Conservation (phyloP, 345 rosid genomes). For the Sonneratia alba region DNA sequence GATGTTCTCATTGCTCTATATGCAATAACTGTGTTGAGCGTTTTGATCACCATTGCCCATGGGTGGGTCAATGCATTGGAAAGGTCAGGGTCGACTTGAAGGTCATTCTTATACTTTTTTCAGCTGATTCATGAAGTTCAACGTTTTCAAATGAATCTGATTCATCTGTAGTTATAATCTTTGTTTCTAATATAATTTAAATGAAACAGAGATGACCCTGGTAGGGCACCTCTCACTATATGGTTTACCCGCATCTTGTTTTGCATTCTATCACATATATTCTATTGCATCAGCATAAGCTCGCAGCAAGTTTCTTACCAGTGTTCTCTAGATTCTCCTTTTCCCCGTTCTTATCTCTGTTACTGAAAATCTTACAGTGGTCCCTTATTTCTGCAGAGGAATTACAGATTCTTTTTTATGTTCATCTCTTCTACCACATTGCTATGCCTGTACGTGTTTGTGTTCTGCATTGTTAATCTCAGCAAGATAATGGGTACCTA, state of each 20-base stretch:
- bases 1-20: conserved; percentile 54
- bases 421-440: conserved; percentile 79
- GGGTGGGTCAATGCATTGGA: conserved; percentile 98
- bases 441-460: conserved; percentile 72
- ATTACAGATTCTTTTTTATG: conserved; percentile 93
- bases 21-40: conserved; percentile 81
- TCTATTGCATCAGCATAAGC: no score
- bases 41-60: conserved; percentile 96
- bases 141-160: no score
- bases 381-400: conserved; percentile 44
- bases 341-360: neutral
- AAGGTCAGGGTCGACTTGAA: conserved; percentile 36
- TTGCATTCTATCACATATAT: no score
- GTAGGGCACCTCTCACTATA: no score
- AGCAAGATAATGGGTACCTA: conserved; percentile 43
- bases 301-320: no score
- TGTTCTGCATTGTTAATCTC: conserved; percentile 69
- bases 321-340: neutral
- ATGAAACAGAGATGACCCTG: no score
- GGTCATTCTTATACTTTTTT: no score
- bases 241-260: neutral
- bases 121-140: no score
- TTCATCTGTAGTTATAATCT: no score
- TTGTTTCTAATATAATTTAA: no score
- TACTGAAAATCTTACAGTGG: neutral